Evolutionary conservation across 441 rosid genomes (phyloP).

Genomic region (Corymbia calophylla): DNA sequence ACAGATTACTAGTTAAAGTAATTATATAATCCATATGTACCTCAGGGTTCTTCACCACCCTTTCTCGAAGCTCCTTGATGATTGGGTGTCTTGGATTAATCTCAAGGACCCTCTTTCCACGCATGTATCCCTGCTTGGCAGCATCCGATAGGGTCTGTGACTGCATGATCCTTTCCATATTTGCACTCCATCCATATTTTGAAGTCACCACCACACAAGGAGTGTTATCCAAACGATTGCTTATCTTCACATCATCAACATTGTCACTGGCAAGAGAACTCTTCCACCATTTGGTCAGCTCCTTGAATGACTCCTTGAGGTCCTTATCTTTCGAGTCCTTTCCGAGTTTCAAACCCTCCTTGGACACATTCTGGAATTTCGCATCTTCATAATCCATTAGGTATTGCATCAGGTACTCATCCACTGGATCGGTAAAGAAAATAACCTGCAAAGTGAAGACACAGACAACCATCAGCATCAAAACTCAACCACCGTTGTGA

Average conservation of each 20-base stretch:
- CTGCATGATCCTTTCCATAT: constrained; percentile 96
- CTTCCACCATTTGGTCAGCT: constrained; percentile 96
- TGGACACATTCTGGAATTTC: constrained; percentile 92
- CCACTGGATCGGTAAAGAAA: constrained; percentile 94
- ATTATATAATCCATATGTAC: constrained; percentile 16
- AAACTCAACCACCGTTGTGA: background rate
- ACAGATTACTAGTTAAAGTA: background rate
- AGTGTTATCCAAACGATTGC: constrained; percentile 80
- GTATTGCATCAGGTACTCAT: constrained; percentile 96
- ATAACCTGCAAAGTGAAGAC: constrained; percentile 54
- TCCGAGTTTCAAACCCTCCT: constrained; percentile 87
- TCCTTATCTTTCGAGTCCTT: constrained; percentile 75
- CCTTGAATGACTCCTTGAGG: constrained; percentile 88
- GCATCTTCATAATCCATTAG: constrained; percentile 91
- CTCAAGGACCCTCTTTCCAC: constrained; percentile 92
- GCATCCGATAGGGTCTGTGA: constrained; percentile 89
- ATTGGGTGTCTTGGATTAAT: constrained; percentile 94
- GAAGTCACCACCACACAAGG: constrained; percentile 95
- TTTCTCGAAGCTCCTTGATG: constrained; percentile 87
- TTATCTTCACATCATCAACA: constrained; percentile 81
- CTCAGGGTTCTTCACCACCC: constrained; percentile 76
- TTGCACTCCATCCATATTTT: constrained; percentile 94
- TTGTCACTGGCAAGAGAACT: constrained; percentile 56
- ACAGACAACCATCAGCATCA: background rate
- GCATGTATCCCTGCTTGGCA: constrained; percentile 85